A percentile compares a stretch with the other conserved stretches of the same genome.
These are phyloP conservation scores for Aspergillus tubingensis DNA, from an alignment of 2,329 filamentous ascomycete species.

Conservation along the genomic window DNA sequence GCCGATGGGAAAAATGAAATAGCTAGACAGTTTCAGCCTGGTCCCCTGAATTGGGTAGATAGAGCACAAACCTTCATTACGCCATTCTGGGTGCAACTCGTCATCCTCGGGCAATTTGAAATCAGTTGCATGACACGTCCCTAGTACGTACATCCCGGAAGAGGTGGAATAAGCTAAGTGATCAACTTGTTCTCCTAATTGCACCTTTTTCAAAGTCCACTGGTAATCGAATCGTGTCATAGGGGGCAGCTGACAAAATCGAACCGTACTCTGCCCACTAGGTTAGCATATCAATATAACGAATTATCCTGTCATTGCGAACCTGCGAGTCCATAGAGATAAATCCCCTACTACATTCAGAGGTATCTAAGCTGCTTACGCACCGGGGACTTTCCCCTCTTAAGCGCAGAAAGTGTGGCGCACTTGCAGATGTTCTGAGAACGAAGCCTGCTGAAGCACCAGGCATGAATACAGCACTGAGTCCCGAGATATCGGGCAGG, in stretches of 20 bases:
- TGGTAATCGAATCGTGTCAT: conserved; percentile 73
- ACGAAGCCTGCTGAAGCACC: conserved; percentile 80
- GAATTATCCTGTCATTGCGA: conserved; percentile 13
- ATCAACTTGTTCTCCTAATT: conserved; percentile 69
- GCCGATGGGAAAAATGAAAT: conserved; percentile 65
- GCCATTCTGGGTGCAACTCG: conserved; percentile 78
- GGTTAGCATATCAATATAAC: conserved; percentile 14
- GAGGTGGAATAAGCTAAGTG: conserved; percentile 75
- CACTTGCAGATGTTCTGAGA: conserved; percentile 75
- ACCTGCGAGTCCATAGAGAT: conserved; percentile 71
- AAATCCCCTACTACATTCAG: conserved; percentile 74
- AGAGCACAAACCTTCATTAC: conserved; percentile 61
- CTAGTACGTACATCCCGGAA: conserved; percentile 74
- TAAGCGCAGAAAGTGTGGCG: conserved; percentile 73
- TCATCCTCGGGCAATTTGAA: conserved; percentile 88
- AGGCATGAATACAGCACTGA: conserved; percentile 79
- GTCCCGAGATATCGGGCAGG: conserved; percentile 64
- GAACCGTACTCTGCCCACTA: conserved; percentile 61
- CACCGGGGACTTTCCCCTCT: conserved; percentile 68
- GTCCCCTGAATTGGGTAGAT: background rate
- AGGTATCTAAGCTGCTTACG: conserved; percentile 71
- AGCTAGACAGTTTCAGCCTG: conserved; percentile 37
- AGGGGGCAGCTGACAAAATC: conserved; percentile 70
- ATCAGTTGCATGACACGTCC: conserved; percentile 65
- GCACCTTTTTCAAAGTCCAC: conserved; percentile 72